Conservation (phyloP, 495 filamentous ascomycete genomes). For the Apodospora peruviana region DNA sequence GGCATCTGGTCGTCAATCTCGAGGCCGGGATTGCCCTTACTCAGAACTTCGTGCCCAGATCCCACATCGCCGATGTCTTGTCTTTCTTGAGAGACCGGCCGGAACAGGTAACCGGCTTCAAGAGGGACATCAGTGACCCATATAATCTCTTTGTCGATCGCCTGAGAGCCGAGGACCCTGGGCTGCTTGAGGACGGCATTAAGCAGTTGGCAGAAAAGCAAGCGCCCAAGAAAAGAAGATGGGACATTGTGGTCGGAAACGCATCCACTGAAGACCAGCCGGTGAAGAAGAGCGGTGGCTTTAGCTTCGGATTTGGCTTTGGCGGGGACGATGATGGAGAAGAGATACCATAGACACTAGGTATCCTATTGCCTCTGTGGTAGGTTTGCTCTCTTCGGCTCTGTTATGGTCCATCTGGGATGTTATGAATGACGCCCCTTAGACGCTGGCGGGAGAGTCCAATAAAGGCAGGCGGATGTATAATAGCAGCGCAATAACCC, state of each 20-base stretch:
- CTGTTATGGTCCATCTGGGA: no score
- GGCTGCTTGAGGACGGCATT: constrained; percentile 58
- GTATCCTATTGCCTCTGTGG: neutral
- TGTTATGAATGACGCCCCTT: no score
- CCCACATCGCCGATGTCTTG: constrained; percentile 67
- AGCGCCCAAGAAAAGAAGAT: constrained; percentile 70
- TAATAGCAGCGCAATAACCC: no score
- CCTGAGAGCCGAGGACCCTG: constrained; percentile 58
- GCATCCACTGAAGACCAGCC: constrained; percentile 32
- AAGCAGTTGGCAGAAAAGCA: constrained; percentile 58
- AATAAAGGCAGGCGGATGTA: no score
- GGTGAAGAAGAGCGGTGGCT: constrained; percentile 47
- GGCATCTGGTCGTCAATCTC: constrained; percentile 92
- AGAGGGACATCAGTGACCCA: constrained; percentile 64
- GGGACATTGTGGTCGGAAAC: constrained; percentile 67
- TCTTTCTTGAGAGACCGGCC: constrained; percentile 78
- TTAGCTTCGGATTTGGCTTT: constrained; percentile 76
- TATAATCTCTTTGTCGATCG: constrained; percentile 70
- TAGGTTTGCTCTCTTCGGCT: no score
- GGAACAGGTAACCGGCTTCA: constrained; percentile 83
- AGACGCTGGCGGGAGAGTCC: no score
- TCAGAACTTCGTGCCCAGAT: constrained; percentile 88
- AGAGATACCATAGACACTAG: constrained; percentile 27
- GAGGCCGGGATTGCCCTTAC: constrained; percentile 82
- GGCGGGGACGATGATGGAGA: constrained; percentile 46